Evolutionary conservation across 495 filamentous ascomycete genomes (phyloP).

Genomic region (Niebla homalea): DNA sequence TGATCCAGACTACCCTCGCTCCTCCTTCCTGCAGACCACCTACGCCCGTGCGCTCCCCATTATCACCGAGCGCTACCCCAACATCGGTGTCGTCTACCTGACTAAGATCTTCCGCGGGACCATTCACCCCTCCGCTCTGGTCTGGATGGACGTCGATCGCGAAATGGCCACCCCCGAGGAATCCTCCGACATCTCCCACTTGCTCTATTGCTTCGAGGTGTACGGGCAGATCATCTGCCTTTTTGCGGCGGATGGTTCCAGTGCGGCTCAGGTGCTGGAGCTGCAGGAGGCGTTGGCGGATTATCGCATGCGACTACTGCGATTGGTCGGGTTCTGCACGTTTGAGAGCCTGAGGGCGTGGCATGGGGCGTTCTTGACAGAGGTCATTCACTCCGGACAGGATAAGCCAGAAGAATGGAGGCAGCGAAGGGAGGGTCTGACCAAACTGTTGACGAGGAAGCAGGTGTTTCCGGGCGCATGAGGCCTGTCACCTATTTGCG

Average conservation of each 20-base stretch:
- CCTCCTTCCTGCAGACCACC: conserved; percentile 9
- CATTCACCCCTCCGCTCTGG: conserved; percentile 6
- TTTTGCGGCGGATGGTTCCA: not conserved
- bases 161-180: conserved; percentile 32
- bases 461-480: too few relatives aligned
- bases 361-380: conserved; percentile 9
- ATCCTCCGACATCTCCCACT: conserved; percentile 57
- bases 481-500: too few relatives aligned
- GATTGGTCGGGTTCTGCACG: conserved; percentile 1
- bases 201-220: conserved; percentile 33
- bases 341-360: conserved; percentile 14
- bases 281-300: conserved; percentile 11
- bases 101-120: conserved; percentile 14
- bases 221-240: conserved; percentile 11
- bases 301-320: conserved; percentile 9
- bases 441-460: conserved; percentile 8
- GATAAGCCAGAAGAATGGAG: conserved; percentile 10
- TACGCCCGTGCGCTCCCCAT: conserved; percentile 1
- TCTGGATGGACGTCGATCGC: conserved; percentile 14
- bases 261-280: not conserved
- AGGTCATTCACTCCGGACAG: conserved; percentile 5
- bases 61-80: conserved; percentile 11
- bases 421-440: conserved; percentile 7
- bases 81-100: conserved; percentile 11
- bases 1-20: conserved; percentile 9